These are phyloP conservation scores for Ensete ventricosum DNA, from an alignment of 176 grass and related monocot species.

Conservation along the genomic window DNA sequence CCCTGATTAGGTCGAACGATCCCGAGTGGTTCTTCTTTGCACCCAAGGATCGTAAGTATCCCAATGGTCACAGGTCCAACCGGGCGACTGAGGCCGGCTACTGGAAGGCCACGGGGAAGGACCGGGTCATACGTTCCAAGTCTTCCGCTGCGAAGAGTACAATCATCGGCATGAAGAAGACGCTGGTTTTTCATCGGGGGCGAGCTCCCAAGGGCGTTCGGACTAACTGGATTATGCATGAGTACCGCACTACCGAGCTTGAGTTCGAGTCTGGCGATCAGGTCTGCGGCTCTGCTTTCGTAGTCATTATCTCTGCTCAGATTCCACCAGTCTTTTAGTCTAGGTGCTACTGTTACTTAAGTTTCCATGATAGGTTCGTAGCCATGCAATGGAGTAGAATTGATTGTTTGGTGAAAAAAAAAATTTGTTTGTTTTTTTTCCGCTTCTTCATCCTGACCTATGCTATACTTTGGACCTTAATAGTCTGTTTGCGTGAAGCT, in stretches of 20 bases:
- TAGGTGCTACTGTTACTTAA: too few species aligned
- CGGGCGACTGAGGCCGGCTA: constrained; percentile 71
- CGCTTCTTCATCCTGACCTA: neutral
- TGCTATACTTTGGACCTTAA: too few species aligned
- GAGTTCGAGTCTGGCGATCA: constrained; percentile 71
- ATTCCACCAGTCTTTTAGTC: neutral
- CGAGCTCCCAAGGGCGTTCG: constrained; percentile 68
- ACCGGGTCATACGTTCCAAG: constrained; percentile 77
- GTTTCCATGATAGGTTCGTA: too few species aligned
- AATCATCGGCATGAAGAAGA: constrained; percentile 88
- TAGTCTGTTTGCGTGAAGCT: too few species aligned
- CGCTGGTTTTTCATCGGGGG: constrained; percentile 76
- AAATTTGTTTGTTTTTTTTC: too few species aligned
- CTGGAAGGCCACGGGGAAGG: constrained; percentile 93
- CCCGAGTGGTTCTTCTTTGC: constrained; percentile 97
- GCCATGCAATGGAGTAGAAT: too few species aligned
- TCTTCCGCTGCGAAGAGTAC: constrained; percentile 35
- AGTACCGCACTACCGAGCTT: constrained; percentile 75
- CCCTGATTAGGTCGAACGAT: constrained; percentile 36
- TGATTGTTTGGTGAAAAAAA: too few species aligned
- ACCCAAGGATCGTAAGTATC: constrained; percentile 88
- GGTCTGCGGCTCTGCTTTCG: constrained; percentile 24
- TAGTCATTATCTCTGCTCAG: neutral
- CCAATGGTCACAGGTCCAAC: constrained; percentile 72
- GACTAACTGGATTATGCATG: constrained; percentile 88